These are phyloP conservation scores for Thalia dealbata DNA, from an alignment of 176 grass and related monocot genomes.

Conservation along the genomic window DNA sequence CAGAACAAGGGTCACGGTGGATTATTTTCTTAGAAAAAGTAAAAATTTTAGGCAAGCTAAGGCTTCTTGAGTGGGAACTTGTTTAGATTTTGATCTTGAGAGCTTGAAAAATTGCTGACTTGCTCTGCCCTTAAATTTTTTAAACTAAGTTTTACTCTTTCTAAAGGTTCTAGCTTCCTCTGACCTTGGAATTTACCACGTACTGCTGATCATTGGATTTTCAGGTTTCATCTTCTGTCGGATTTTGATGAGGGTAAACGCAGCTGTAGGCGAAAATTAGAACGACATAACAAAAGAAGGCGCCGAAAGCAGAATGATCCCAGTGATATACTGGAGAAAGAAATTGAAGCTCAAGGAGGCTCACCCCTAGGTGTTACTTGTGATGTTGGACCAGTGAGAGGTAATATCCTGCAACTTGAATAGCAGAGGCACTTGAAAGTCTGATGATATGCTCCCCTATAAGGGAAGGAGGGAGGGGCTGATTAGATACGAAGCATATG, in stretches of 20 bases:
- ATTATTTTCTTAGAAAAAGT: no score
- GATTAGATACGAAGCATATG: background rate
- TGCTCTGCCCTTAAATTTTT: background rate
- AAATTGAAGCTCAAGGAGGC: conserved; percentile 50
- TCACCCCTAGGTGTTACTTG: conserved; percentile 38
- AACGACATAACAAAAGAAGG: conserved; percentile 91
- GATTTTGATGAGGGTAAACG: conserved; percentile 99
- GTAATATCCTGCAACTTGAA: conserved; percentile 21
- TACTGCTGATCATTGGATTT: background rate
- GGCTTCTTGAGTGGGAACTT: no score
- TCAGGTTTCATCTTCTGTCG: conserved; percentile 83
- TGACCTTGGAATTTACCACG: conserved; percentile 12
- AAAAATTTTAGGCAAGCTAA: no score
- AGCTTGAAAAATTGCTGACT: no score
- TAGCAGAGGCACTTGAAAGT: background rate
- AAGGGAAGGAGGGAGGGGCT: background rate
- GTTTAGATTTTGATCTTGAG: no score
- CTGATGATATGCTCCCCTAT: background rate
- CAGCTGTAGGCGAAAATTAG: conserved; percentile 94
- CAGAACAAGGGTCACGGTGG: no score
- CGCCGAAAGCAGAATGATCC: conserved; percentile 55
- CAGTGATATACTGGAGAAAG: conserved; percentile 49
- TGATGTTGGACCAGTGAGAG: conserved; percentile 44
- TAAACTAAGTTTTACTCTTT: background rate
- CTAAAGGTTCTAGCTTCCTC: background rate